Conservation (phyloP, 1,284 basidiomycete species). For the Ustilago vetiveriae region DNA sequence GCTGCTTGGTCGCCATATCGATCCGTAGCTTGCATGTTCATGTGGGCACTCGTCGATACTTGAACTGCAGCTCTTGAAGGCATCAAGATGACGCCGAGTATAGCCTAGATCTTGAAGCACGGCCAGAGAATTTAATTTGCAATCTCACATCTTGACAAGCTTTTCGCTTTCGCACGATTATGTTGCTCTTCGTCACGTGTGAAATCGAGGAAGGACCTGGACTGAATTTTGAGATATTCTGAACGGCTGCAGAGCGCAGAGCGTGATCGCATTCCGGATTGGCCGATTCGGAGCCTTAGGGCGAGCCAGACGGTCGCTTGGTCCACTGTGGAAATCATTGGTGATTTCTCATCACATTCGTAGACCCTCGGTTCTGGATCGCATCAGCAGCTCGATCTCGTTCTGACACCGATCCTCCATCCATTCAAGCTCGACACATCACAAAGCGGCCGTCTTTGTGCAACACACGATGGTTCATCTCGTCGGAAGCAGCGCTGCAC, state of each 20-base stretch:
- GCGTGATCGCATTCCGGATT: slow-evolving; percentile 43
- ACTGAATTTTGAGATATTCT: not conserved
- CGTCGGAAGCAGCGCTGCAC: slow-evolving; percentile 38
- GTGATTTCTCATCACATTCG: slow-evolving; percentile 30
- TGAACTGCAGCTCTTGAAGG: too few species aligned
- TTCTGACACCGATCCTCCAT: not conserved
- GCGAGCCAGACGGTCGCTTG: slow-evolving; percentile 7
- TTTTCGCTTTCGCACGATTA: slow-evolving; percentile 13
- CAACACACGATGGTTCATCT: slow-evolving; percentile 43
- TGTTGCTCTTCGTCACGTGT: slow-evolving; percentile 18
- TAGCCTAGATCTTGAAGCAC: too few species aligned
- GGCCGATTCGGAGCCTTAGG: not conserved
- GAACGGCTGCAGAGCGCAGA: slow-evolving; percentile 12
- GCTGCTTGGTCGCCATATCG: slow-evolving; percentile 60
- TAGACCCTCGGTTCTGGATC: slow-evolving; percentile 5
- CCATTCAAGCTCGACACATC: not conserved
- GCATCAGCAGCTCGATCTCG: slow-evolving; percentile 11
- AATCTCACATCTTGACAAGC: too few species aligned
- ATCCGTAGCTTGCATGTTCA: slow-evolving; percentile 58
- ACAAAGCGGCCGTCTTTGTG: not conserved
- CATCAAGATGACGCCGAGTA: too few species aligned
- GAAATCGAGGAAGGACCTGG: not conserved
- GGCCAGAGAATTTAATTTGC: too few species aligned
- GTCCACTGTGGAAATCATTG: slow-evolving; percentile 14
- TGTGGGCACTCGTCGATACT: slow-evolving; percentile 59